Conservation (phyloP, 2,329 filamentous ascomycete genomes). For the Monosporascus sp. region DNA sequence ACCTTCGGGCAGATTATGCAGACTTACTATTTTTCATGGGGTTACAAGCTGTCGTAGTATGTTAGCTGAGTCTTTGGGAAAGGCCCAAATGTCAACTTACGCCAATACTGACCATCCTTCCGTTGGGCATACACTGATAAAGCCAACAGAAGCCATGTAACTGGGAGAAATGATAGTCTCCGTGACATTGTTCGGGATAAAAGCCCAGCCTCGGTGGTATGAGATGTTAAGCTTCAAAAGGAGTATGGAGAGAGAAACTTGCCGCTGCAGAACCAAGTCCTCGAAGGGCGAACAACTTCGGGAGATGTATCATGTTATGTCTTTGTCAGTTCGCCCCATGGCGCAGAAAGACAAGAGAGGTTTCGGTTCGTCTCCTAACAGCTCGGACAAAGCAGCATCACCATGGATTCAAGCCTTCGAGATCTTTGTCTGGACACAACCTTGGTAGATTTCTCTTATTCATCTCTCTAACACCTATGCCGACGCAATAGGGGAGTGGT, state of each 20-base stretch:
- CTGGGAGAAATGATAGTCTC: background rate
- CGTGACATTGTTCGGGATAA: background rate
- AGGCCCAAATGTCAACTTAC: slow-evolving; percentile 3
- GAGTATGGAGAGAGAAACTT: background rate
- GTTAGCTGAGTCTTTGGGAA: background rate
- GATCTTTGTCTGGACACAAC: background rate
- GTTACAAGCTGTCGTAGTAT: slow-evolving; percentile 4
- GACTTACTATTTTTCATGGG: slow-evolving; percentile 9
- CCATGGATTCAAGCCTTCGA: background rate
- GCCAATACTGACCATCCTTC: slow-evolving; percentile 10
- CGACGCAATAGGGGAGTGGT: too few species aligned
- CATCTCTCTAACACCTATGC: background rate
- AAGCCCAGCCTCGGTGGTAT: background rate
- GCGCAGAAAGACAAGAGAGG: background rate
- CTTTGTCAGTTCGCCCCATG: background rate
- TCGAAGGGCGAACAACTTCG: background rate
- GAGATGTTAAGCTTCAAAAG: background rate
- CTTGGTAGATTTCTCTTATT: too few species aligned
- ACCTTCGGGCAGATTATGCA: background rate
- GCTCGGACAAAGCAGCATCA: background rate
- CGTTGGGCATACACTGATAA: slow-evolving; percentile 3
- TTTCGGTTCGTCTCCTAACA: background rate
- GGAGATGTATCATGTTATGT: background rate
- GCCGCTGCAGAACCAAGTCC: too few species aligned
- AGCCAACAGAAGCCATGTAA: background rate